Evolutionary conservation across 306 rosid species (phyloP).

Genomic region (Acacia acuminata): DNA sequence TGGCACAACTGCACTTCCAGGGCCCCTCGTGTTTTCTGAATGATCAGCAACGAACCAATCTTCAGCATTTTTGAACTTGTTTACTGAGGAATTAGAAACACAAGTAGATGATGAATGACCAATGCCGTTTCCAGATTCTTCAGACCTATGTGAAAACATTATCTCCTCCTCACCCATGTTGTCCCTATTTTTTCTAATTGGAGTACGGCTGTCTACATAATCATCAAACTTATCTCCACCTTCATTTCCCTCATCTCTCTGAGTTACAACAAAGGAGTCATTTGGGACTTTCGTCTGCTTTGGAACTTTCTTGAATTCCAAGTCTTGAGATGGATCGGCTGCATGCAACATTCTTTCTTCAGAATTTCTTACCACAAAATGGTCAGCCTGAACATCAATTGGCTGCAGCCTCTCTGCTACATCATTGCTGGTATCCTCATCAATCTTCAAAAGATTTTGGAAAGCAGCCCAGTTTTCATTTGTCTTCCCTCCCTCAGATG

Average conservation of each 20-base stretch:
- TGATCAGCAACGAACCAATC: constrained; percentile 58
- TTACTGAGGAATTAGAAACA: constrained; percentile 42
- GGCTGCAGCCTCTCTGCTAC: constrained; percentile 32
- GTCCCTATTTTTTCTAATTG: constrained; percentile 42
- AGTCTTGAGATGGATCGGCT: constrained; percentile 31
- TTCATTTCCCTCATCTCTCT: constrained; percentile 45
- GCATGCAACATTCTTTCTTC: constrained; percentile 35
- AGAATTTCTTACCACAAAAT: constrained; percentile 39
- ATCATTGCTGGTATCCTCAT: constrained; percentile 35
- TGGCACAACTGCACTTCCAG: constrained; percentile 18
- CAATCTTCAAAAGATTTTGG: constrained; percentile 50
- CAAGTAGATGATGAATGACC: constrained; percentile 43
- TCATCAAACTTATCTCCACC: constrained; percentile 42
- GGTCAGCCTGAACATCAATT: constrained; percentile 48
- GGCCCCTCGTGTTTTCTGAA: constrained; percentile 38
- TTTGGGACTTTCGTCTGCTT: constrained; percentile 42
- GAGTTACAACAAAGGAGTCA: constrained; percentile 50
- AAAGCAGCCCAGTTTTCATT: constrained; percentile 48
- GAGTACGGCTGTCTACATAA: constrained; percentile 36
- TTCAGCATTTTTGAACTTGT: constrained; percentile 42
- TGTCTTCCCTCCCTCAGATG: constrained; percentile 37
- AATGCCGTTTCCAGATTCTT: constrained; percentile 35
- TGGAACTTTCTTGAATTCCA: constrained; percentile 39
- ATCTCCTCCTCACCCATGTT: constrained; percentile 43
- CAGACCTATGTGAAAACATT: constrained; percentile 39